Base-by-base conservation (phyloP, 805 yeast species). In the Ogataea populi-albae region DNA sequence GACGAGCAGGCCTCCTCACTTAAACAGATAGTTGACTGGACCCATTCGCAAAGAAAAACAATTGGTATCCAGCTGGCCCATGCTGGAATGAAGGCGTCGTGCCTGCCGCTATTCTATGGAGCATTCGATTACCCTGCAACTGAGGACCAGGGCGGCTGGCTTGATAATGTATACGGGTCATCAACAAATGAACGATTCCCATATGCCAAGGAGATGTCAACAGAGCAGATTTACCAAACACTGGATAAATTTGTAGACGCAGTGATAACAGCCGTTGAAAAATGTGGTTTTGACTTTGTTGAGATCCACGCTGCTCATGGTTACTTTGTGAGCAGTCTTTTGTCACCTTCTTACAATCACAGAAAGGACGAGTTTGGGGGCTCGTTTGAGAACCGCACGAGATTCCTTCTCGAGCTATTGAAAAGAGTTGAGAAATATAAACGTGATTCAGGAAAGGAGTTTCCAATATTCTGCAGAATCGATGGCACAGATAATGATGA, bases 251-350 rank as follows among this genome's bases (percentile, higher is more conserved):
- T 71, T 50, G 70, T 61, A 18, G 49, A 41, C 2, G 73, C 77
- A 18, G 77, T 81, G 1, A 59, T 64, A 38, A 65, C 68, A 41
- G 75, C 85, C 1, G 59, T 69, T 22, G 66, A 63, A 10, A 56
- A 61, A 23, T 69, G 77, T 6, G 77, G 79, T 1, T 68, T 74
- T 34, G 86, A 82, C 55, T 79, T 79, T 44, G 73, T 82, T 30
- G 86, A 79, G 50, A 62, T 81, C 33, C 86, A 81, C 54, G 65
- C 65, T 24, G 87, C 87, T 16, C 78, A 79, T 53, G 86, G 86
- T 2, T 78, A 74, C 48, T 55, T 80, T 32, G 41, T 72, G 23
- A 62, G 66, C 48, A 65, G 69, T 47, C 78, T 81, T 46, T 47
- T 74, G 35, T 66, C 73, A 22, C 57, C 61, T 1, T 46, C 52